Evolutionary conservation across 1,139 yeast genomes (phyloP).

Genomic region (Nematodospora anomalae): DNA sequence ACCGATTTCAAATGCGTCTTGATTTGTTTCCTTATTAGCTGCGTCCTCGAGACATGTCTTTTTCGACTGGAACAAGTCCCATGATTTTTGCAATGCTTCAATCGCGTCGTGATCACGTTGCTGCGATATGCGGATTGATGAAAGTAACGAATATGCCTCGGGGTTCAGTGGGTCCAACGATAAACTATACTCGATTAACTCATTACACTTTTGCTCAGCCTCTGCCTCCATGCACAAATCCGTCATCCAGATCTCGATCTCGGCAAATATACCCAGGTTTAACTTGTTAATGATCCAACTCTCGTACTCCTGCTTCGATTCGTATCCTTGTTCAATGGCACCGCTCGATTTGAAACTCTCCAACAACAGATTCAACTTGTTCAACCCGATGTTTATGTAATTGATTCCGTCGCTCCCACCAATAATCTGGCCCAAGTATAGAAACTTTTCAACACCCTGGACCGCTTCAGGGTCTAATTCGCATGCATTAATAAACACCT

Average conservation of each 20-base stretch:
- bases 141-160: slow-evolving; percentile 78
- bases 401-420: slow-evolving; percentile 79
- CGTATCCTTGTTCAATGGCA: slow-evolving; percentile 20
- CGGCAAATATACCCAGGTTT: slow-evolving; percentile 77
- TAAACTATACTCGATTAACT: slow-evolving; percentile 65
- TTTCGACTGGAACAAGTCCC: slow-evolving; percentile 63
- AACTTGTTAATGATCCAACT: slow-evolving; percentile 51
- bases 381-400: slow-evolving; percentile 65
- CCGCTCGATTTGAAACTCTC: slow-evolving; percentile 16
- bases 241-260: slow-evolving; percentile 98
- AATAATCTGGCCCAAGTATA: slow-evolving; percentile 85
- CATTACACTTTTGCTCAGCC: slow-evolving; percentile 82
- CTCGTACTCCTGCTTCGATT: slow-evolving; percentile 28
- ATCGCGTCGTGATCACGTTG: slow-evolving; percentile 72
- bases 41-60: slow-evolving; percentile 52
- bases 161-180: slow-evolving; percentile 62
- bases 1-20: slow-evolving; percentile 39
- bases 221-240: slow-evolving; percentile 92
- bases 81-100: slow-evolving; percentile 65
- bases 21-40: slow-evolving; percentile 24
- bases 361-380: slow-evolving; percentile 47
- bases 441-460: slow-evolving; percentile 73
- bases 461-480: slow-evolving; percentile 66
- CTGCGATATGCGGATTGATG: slow-evolving; percentile 90
- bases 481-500: slow-evolving; percentile 61